Evolutionary conservation across 1,139 yeast genomes (phyloP).

Genomic region (Hansenula sp.): DNA sequence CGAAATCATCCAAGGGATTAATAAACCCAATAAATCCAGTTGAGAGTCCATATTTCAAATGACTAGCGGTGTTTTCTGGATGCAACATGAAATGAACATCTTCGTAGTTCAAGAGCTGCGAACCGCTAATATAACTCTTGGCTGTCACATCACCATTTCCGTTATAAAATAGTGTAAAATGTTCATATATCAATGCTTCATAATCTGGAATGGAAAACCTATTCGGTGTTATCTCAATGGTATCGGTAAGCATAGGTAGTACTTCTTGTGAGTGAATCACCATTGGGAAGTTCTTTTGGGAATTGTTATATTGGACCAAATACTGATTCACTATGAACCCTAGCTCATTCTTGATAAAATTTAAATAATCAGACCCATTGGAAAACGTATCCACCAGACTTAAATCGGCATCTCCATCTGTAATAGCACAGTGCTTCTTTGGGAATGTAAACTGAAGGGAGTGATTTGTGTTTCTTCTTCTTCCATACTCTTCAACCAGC

Average conservation of each 20-base stretch:
- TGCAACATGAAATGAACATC: background rate
- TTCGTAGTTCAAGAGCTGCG: conserved; percentile 23
- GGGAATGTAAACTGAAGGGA: background rate
- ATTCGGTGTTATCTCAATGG: conserved; percentile 12
- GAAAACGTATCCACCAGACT: background rate
- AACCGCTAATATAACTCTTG: conserved; percentile 27
- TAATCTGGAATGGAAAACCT: conserved; percentile 19
- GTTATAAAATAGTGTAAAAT: conserved; percentile 26
- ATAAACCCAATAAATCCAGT: conserved; percentile 24
- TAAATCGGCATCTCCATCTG: background rate
- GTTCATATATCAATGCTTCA: conserved; percentile 29
- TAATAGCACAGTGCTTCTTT: background rate
- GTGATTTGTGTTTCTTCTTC: background rate
- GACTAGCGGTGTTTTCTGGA: no score
- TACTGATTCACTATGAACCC: conserved; percentile 24
- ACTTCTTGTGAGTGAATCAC: conserved; percentile 6
- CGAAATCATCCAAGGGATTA: conserved; percentile 24
- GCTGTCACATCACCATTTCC: conserved; percentile 25
- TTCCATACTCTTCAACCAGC: background rate
- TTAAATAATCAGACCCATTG: conserved; percentile 5
- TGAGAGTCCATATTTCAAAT: conserved; percentile 23
- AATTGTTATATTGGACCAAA: conserved; percentile 3
- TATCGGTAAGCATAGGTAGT: conserved; percentile 11
- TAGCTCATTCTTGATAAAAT: conserved; percentile 16
- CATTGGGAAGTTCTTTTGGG: conserved; percentile 5